Conservation (phyloP, 768 basidiomycete species). For the Dacryopinax spathularia region DNA sequence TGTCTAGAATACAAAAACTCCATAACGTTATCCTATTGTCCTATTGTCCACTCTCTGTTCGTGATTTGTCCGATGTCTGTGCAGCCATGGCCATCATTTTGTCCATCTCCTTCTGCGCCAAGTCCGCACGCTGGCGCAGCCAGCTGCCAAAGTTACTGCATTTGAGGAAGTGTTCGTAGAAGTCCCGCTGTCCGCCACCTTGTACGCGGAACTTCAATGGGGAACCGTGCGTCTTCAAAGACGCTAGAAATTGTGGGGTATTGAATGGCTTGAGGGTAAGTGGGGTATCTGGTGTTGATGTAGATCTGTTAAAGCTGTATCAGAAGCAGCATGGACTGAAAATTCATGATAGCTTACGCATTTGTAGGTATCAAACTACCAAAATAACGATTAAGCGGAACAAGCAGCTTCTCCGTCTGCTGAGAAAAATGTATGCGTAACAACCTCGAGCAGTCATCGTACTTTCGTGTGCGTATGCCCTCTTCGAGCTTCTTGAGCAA, state of each 20-base stretch:
- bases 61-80: no score
- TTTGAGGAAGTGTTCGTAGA: conserved; percentile 10
- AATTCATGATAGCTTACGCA: conserved; percentile 23
- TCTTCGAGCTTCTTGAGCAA: conserved; percentile 60
- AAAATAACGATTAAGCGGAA: conserved; percentile 83
- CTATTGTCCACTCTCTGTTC: neutral
- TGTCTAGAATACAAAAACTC: neutral
- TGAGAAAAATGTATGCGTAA: conserved; percentile 72
- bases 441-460: conserved; percentile 27
- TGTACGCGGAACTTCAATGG: conserved; percentile 51
- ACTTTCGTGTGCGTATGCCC: conserved; percentile 33
- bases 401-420: conserved; percentile 71
- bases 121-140: neutral
- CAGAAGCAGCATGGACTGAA: conserved; percentile 4
- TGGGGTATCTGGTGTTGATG: conserved; percentile 5
- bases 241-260: conserved; percentile 50
- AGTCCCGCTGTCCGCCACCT: conserved; percentile 1
- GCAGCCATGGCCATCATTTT: neutral
- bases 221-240: conserved; percentile 53
- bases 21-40: neutral
- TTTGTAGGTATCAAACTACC: conserved; percentile 71
- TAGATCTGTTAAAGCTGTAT: conserved; percentile 10
- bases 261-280: conserved; percentile 40
- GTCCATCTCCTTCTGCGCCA: neutral
- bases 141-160: conserved; percentile 5